phyloP scores from a whole-genome alignment of 768 basidiomycete genomes.

The Amanita subjunquillea region DNA sequence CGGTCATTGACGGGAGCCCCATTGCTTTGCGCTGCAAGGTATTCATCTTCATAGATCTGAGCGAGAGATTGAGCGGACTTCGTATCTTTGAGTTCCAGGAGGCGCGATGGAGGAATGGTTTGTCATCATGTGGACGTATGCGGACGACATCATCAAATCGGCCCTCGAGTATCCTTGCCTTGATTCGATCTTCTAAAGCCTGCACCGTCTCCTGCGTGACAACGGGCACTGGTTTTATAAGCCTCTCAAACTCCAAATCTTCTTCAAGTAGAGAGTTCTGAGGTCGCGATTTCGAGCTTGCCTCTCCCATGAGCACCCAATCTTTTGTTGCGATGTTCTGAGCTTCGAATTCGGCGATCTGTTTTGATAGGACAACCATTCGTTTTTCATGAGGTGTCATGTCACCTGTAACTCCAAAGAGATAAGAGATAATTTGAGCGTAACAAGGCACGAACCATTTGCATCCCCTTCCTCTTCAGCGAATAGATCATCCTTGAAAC shows the following conservation, averaged over 20 bases:
- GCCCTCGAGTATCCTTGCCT: conserved; percentile 73
- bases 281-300: conserved; percentile 70
- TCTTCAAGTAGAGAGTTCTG: conserved; percentile 89
- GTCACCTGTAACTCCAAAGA: conserved; percentile 22
- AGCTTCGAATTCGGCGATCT: conserved; percentile 75
- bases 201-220: conserved; percentile 84
- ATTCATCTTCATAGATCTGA: conserved; percentile 94
- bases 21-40: conserved; percentile 54
- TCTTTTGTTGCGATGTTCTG: conserved; percentile 86
- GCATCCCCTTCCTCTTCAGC: conserved; percentile 55
- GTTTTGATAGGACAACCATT: conserved; percentile 58
- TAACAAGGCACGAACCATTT: conserved; percentile 2
- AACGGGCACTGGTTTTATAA: conserved; percentile 76
- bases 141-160: conserved; percentile 90
- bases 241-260: conserved; percentile 90
- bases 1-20: conserved; percentile 56
- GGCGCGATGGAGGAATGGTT: conserved; percentile 80
- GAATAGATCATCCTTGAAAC: conserved; percentile 72
- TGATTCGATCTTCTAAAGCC: conserved; percentile 83
- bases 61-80: conserved; percentile 86
- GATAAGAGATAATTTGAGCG: conserved; percentile 8
- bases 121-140: conserved; percentile 66
- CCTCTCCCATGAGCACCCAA: conserved; percentile 92
- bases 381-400: conserved; percentile 75
- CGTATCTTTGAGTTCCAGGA: conserved; percentile 82